These are phyloP conservation scores for Albugo laibachii DNA, from an alignment of 352 stramenopile species.

Conservation along the genomic window DNA sequence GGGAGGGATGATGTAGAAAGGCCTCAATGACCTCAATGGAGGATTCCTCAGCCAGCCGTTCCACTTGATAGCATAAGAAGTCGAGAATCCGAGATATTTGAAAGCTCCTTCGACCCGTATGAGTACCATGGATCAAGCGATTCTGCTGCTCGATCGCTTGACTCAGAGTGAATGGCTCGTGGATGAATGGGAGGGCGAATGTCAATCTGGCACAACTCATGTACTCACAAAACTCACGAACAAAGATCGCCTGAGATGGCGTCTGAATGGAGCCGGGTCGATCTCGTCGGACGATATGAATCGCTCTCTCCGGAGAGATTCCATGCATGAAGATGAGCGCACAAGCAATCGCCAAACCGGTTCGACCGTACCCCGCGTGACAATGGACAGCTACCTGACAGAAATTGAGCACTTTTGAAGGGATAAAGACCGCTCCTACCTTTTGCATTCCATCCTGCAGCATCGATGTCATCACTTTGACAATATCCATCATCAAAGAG, in stretches of 20 bases:
- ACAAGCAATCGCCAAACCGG: slow-evolving; percentile 73
- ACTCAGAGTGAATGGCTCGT: slow-evolving; percentile 43
- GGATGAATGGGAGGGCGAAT: slow-evolving; percentile 48
- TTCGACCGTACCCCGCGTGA: slow-evolving; percentile 76
- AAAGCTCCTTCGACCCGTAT: slow-evolving; percentile 5
- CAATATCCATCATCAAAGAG: slow-evolving; percentile 74
- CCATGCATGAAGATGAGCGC: slow-evolving; percentile 70
- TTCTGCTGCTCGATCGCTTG: slow-evolving; percentile 57
- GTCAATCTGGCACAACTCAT: slow-evolving; percentile 43
- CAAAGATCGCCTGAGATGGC: slow-evolving; percentile 43
- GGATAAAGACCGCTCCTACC: slow-evolving; percentile 10
- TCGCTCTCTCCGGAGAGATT: slow-evolving; percentile 37
- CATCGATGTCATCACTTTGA: slow-evolving; percentile 63
- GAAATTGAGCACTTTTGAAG: not conserved
- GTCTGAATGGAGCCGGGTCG: slow-evolving; percentile 65
- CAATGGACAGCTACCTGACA: slow-evolving; percentile 71
- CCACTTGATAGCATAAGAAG: slow-evolving; percentile 32
- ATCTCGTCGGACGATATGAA: slow-evolving; percentile 51
- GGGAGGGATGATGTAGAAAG: slow-evolving; percentile 5
- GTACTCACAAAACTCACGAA: slow-evolving; percentile 54
- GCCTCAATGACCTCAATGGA: slow-evolving; percentile 5
- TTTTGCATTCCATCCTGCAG: slow-evolving; percentile 40
- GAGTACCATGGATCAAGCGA: slow-evolving; percentile 26
- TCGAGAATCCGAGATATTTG: slow-evolving; percentile 34
- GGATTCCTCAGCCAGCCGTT: slow-evolving; percentile 5